A percentile compares a stretch with the other conserved stretches of the same genome.
These are phyloP conservation scores for Rhizopogon parksii DNA, from an alignment of 1,284 basidiomycete species.

Conservation along the genomic window DNA sequence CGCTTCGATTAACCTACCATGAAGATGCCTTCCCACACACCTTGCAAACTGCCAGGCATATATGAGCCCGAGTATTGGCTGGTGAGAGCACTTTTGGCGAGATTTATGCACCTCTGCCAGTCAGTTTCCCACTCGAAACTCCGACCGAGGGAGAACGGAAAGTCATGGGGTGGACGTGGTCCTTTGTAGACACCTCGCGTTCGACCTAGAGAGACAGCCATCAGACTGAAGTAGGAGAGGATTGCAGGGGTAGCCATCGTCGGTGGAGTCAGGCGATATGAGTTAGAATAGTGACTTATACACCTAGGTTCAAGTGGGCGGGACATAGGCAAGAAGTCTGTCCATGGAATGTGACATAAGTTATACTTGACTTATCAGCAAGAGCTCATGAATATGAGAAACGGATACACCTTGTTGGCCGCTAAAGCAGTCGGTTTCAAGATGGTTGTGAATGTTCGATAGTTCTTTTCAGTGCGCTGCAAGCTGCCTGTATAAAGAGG, in stretches of 20 bases:
- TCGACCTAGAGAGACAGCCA: conserved; percentile 15
- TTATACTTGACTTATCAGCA: conserved; percentile 42
- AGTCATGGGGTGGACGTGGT: conserved; percentile 30
- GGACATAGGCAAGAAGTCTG: conserved; percentile 42
- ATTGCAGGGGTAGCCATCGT: conserved; percentile 64
- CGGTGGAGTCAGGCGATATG: conserved; percentile 40
- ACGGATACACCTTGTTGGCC: conserved; percentile 51
- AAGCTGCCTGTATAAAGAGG: conserved; percentile 32
- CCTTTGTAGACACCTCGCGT: conserved; percentile 27
- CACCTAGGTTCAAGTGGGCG: conserved; percentile 15
- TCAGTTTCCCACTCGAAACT: conserved; percentile 50
- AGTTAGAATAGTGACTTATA: conserved; percentile 38
- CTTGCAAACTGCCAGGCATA: conserved; percentile 59
- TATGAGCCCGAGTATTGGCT: conserved; percentile 39
- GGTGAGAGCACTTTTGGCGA: conserved; percentile 29
- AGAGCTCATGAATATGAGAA: conserved; percentile 4
- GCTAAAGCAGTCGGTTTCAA: conserved; percentile 58
- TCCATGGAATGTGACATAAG: conserved; percentile 50
- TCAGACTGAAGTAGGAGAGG: conserved; percentile 45
- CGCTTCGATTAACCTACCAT: conserved; percentile 39
- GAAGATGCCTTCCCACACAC: conserved; percentile 71
- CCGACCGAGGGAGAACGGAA: conserved; percentile 15
- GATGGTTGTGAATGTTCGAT: conserved; percentile 40
- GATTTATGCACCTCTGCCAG: conserved; percentile 49
- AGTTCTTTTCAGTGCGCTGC: conserved; percentile 30